These are phyloP conservation scores for Apiotrichum brassicae DNA, from an alignment of 1,284 basidiomycete species.

Conservation along the genomic window DNA sequence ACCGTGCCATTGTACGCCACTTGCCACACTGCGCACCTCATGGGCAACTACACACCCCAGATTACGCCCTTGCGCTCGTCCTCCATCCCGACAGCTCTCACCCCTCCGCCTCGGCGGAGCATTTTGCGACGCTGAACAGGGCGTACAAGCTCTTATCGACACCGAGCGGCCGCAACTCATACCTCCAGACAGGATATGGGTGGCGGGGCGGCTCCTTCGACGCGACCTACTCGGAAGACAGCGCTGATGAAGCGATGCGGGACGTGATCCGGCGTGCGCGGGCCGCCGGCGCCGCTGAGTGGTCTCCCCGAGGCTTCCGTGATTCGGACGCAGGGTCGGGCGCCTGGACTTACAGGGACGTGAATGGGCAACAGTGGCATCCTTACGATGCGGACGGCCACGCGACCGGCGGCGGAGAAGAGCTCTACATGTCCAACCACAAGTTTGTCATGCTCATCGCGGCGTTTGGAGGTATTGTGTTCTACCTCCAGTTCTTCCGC, in stretches of 20 bases:
- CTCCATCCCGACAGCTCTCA: constrained; percentile 46
- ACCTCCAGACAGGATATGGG: constrained; percentile 39
- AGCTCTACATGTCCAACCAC: constrained; percentile 15
- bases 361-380: constrained; percentile 25
- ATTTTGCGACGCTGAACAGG: constrained; percentile 39
- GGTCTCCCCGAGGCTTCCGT: constrained; percentile 23
- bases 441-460: constrained; percentile 12
- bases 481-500: constrained; percentile 9
- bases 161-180: constrained; percentile 25
- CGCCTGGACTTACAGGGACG: constrained; percentile 26
- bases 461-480: constrained; percentile 3
- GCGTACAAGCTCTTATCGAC: constrained; percentile 44
- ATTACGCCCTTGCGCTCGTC: constrained; percentile 43
- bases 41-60: no score
- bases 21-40: neutral
- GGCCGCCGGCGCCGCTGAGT: constrained; percentile 26
- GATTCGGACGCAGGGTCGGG: constrained; percentile 28
- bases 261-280: constrained; percentile 28
- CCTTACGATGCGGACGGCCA: constrained; percentile 8
- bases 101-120: constrained; percentile 38
- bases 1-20: neutral
- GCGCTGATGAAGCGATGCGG: constrained; percentile 23
- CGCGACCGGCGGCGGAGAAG: constrained; percentile 9
- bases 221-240: constrained; percentile 1
- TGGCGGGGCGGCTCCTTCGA: constrained; percentile 22